Evolutionary conservation across 164 flowering plant species (phyloP).

Genomic region (Chimonanthus salicifolius): DNA sequence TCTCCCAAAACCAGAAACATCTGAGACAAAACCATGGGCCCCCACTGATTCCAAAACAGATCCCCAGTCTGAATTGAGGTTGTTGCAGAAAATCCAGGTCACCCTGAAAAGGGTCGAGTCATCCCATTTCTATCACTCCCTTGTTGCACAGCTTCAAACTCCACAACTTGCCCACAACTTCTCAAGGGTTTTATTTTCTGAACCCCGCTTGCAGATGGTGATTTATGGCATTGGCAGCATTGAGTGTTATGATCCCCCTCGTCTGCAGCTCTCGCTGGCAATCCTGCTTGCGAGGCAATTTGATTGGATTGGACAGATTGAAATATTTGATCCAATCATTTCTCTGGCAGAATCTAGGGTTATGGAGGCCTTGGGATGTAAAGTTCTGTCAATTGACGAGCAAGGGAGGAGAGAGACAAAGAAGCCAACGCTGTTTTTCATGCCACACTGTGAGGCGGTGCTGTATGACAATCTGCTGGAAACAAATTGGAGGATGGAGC

Average conservation of each 20-base stretch:
- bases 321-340: constrained; percentile 81
- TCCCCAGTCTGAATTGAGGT: constrained; percentile 32
- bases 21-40: constrained; percentile 39
- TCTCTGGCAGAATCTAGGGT: constrained; percentile 57
- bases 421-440: constrained; percentile 69
- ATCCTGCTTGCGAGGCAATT: constrained; percentile 58
- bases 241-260: constrained; percentile 56
- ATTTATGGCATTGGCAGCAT: constrained; percentile 93
- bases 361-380: constrained; percentile 54
- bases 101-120: constrained; percentile 45
- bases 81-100: constrained; percentile 50
- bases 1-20: constrained; percentile 8
- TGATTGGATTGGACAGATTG: constrained; percentile 54
- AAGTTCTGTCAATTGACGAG: constrained; percentile 60
- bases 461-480: constrained; percentile 69
- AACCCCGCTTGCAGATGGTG: constrained; percentile 53
- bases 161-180: constrained; percentile 25
- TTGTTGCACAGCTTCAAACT: constrained; percentile 45
- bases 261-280: constrained; percentile 71
- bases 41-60: constrained; percentile 46
- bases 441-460: constrained; percentile 89
- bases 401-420: constrained; percentile 50
- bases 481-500: constrained; percentile 20
- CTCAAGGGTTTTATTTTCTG: constrained; percentile 40
- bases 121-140: constrained; percentile 40